phyloP scores from a whole-genome alignment of 805 yeast species.

The Metschnikowia cerradonensis region DNA sequence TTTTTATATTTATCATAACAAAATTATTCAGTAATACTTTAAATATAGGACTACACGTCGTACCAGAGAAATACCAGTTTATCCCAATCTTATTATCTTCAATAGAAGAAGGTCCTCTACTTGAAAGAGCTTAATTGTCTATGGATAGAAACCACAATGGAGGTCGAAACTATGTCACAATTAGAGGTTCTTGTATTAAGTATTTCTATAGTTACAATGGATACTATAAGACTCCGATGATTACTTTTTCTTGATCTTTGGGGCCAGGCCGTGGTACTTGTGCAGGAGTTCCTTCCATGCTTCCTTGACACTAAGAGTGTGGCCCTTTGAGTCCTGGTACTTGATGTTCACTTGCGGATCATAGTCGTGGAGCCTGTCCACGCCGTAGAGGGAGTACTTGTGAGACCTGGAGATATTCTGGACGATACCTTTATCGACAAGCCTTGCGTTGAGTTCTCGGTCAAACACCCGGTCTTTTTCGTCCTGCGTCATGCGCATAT shows the following conservation, averaged over 20 bases:
- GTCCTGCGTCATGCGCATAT: constrained; percentile 22
- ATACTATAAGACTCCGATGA: not conserved
- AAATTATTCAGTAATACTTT: too few species aligned
- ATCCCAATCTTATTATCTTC: too few species aligned
- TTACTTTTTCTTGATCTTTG: constrained; percentile 9
- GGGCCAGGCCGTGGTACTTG: constrained; percentile 63
- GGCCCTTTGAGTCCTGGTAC: constrained; percentile 65
- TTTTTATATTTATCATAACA: too few species aligned
- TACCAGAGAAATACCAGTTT: too few species aligned
- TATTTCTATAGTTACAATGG: too few species aligned
- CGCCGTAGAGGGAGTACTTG: constrained; percentile 7
- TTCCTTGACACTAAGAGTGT: constrained; percentile 54
- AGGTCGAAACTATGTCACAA: too few species aligned
- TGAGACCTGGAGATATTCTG: constrained; percentile 9
- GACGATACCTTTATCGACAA: constrained; percentile 26
- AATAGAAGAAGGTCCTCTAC: too few species aligned
- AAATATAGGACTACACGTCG: too few species aligned
- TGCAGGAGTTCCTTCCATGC: constrained; percentile 78
- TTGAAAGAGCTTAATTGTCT: too few species aligned
- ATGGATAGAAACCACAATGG: too few species aligned
- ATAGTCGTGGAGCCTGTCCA: constrained; percentile 26
- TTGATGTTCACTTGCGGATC: constrained; percentile 49
- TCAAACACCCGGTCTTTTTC: constrained; percentile 28
- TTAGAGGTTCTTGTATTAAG: too few species aligned
- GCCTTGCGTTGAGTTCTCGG: constrained; percentile 26